A percentile compares a stretch with the other conserved stretches of the same genome.
phyloP scores from a whole-genome alignment of 2,329 filamentous ascomycete species.

The Pseudopyrenochaeta lycopersici region DNA sequence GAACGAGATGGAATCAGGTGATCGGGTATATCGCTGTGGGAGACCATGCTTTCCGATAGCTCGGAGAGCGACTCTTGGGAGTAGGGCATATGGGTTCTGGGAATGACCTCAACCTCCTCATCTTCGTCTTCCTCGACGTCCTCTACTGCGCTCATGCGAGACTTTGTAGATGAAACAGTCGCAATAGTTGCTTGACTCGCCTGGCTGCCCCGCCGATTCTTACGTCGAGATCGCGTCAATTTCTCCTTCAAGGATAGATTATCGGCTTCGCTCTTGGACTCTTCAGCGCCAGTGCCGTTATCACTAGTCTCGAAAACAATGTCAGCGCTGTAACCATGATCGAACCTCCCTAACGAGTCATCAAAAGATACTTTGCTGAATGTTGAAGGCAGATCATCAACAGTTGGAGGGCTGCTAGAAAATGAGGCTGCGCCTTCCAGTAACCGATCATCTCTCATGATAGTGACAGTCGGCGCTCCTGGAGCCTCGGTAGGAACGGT shows the following conservation, averaged over 20 bases:
- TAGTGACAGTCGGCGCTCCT: conserved; percentile 5
- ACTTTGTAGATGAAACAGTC: conserved; percentile 52
- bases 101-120: conserved; percentile 60
- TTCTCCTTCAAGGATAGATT: conserved; percentile 23
- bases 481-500: conserved; percentile 21
- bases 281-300: conserved; percentile 17
- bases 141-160: conserved; percentile 51
- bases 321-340: conserved; percentile 24
- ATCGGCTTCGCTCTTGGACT: conserved; percentile 13
- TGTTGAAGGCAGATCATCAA: conserved; percentile 17
- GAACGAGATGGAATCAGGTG: conserved; percentile 29
- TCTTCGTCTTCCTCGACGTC: conserved; percentile 50
- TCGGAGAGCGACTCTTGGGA: conserved; percentile 29
- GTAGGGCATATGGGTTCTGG: conserved; percentile 38
- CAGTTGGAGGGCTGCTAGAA: conserved; percentile 16
- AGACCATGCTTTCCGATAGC: conserved; percentile 42
- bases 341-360: conserved; percentile 18
- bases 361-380: conserved; percentile 28
- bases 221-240: conserved; percentile 44
- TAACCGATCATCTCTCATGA: conserved; percentile 30
- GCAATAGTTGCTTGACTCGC: conserved; percentile 50
- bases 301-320: conserved; percentile 45
- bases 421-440: conserved; percentile 30
- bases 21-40: conserved; percentile 47
- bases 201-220: conserved; percentile 39